Percentiles rank a stretch among this genome's conserved stretches.
Evolutionary conservation across 2,329 filamentous ascomycete species (phyloP).

Genomic region (Scedosporium apiospermum): DNA sequence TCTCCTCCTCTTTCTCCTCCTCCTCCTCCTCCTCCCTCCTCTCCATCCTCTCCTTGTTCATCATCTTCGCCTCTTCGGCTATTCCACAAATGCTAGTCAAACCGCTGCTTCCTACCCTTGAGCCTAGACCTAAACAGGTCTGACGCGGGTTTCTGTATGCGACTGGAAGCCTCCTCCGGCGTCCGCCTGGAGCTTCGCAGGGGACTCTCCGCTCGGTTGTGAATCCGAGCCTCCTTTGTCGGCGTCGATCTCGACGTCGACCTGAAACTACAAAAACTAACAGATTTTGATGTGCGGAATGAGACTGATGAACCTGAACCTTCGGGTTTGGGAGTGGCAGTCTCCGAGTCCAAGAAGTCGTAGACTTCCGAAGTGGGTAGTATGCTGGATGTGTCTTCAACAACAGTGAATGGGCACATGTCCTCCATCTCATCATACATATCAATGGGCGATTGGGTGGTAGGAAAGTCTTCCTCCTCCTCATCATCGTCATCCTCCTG

Average conservation of each 20-base stretch:
- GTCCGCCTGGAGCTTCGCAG: conserved; percentile 3
- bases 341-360: conserved; percentile 1
- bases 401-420: not conserved
- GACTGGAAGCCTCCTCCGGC: conserved; percentile 2
- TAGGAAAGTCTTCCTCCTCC: conserved; percentile 1
- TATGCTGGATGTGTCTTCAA: not conserved
- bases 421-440: not conserved
- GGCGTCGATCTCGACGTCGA: not conserved
- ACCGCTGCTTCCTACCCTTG: not conserved
- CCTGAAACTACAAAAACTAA: not conserved
- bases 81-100: conserved; percentile 3
- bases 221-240: not conserved
- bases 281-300: not conserved
- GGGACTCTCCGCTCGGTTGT: not conserved
- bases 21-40: not conserved
- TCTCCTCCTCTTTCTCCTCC: not conserved
- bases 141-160: conserved; percentile 4
- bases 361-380: not conserved
- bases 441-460: conserved; percentile 2
- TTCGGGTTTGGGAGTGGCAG: conserved; percentile 4
- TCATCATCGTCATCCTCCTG: conserved; percentile 3
- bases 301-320: not conserved
- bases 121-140: not conserved
- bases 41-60: not conserved
- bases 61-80: not conserved